Percentiles rank a stretch among this genome's conserved stretches.
Conservation (phyloP, 2,329 filamentous ascomycete species). For the Colletotrichum plurivorum region DNA sequence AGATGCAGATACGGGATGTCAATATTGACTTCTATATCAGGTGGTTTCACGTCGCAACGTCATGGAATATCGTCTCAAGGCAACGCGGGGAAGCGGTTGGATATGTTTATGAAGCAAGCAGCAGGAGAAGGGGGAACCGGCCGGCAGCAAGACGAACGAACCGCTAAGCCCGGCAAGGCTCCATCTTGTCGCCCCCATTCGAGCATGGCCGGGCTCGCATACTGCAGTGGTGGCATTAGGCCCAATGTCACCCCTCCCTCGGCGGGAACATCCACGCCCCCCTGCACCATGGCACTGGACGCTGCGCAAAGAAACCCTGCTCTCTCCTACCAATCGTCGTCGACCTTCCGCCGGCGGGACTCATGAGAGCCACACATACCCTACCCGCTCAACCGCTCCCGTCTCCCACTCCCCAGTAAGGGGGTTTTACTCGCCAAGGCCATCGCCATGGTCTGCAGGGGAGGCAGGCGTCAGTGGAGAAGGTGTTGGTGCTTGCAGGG, state of each 20-base stretch:
- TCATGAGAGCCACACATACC: conserved; percentile 16
- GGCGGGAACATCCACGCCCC: conserved; percentile 16
- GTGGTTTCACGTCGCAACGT: conserved; percentile 5
- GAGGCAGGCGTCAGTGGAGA: conserved; percentile 5
- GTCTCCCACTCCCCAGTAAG: conserved; percentile 6
- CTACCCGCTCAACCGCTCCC: conserved; percentile 28
- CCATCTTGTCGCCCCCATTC: conserved; percentile 28
- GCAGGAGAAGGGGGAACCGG: conserved; percentile 26
- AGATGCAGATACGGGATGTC: neutral
- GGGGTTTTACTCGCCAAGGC: conserved; percentile 15
- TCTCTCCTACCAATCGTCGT: conserved; percentile 18
- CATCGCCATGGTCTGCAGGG: conserved; percentile 5
- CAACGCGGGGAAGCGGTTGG: conserved; percentile 30
- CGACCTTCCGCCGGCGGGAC: neutral
- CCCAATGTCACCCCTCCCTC: conserved; percentile 25
- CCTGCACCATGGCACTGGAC: conserved; percentile 25
- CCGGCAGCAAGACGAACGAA: conserved; percentile 24
- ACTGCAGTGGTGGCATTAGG: conserved; percentile 25
- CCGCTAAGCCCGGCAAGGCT: conserved; percentile 39
- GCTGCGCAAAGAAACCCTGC: conserved; percentile 30
- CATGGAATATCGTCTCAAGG: conserved; percentile 1
- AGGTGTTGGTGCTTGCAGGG: conserved; percentile 15
- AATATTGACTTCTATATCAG: conserved; percentile 2
- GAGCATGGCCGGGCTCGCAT: conserved; percentile 1
- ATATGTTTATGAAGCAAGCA: conserved; percentile 26